Base-by-base conservation (phyloP, 2,329 filamentous ascomycete genomes). In the Penicillium sp. region DNA sequence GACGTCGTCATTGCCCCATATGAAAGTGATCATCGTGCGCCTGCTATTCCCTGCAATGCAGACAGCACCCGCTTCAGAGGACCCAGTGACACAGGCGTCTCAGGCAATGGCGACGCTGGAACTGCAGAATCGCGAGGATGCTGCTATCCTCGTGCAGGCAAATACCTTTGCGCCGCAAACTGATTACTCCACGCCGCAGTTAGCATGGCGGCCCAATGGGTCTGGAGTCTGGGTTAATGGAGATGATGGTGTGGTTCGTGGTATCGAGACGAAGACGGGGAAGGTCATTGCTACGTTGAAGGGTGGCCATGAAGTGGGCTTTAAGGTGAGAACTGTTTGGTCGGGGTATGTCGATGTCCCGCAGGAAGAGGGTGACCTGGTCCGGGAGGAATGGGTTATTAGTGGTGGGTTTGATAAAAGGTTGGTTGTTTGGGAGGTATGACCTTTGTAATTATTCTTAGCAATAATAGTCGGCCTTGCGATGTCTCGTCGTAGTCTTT, bases 391-490 rank as follows among this genome's bases (percentile, higher is more conserved):
- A 68, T 77, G 80, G 69, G 64, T 87, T 51, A 75, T 87, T 30
- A 86, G 82, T 70, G 85, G 85, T 25, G 85, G 84, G 1, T 88
- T 87, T 69, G 85, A 88, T 71, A 83, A 83, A 64, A 80, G 73
- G 58, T 69, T 87, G 57, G 77, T 87, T 58, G 68, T 86, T 33
- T 87, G 85, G 85, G 76, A 70, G 55, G 61, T 58, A 54, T 63
- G 19, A 36, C 5, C 11, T 17, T 16, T 31, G 25, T 40, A 50
- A 40, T 17, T 43, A 30, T 14, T 2, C 14, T 16, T 1, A 25
- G 12, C 30, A 31, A 31, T 3, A 31, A 31, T 31, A 31, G 4
- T 31, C 12, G 30, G 30, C 11, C 11, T 14, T 14, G 12, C 14
- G 30, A 9, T 8, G 9, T 9, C 12, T 31, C 4, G 12, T 4